Conservation (phyloP, 768 basidiomycete species). For the Russula vinacea region DNA sequence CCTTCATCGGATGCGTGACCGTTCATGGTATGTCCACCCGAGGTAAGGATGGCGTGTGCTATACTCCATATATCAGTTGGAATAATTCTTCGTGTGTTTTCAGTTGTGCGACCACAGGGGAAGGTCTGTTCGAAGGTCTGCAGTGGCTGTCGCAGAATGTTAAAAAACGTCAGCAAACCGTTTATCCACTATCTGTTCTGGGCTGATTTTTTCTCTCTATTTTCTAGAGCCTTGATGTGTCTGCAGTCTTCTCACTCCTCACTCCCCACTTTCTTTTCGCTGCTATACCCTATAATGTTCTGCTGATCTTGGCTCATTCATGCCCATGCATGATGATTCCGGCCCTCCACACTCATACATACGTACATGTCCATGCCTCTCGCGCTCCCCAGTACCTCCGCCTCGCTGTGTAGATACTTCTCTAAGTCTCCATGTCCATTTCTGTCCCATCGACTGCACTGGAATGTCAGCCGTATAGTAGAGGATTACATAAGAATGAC, state of each 20-base stretch:
- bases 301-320: slow-evolving; percentile 29
- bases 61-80: not conserved
- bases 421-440: slow-evolving; percentile 8
- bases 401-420: slow-evolving; percentile 13
- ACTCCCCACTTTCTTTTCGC: slow-evolving; percentile 18
- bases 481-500: slow-evolving; percentile 16
- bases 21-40: slow-evolving; percentile 99
- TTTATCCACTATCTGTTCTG: slow-evolving; percentile 3
- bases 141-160: slow-evolving; percentile 98
- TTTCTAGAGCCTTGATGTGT: slow-evolving; percentile 21
- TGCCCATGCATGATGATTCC: slow-evolving; percentile 24
- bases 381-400: slow-evolving; percentile 5
- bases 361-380: slow-evolving; percentile 21
- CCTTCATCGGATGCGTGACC: slow-evolving; percentile 91
- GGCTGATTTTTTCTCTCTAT: not conserved
- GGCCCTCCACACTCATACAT: slow-evolving; percentile 15
- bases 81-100: not conserved
- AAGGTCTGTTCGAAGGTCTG: slow-evolving; percentile 94
- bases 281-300: slow-evolving; percentile 32
- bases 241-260: not conserved
- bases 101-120: slow-evolving; percentile 94
- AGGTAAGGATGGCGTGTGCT: slow-evolving; percentile 53
- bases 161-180: slow-evolving; percentile 77
- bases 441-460: slow-evolving; percentile 4
- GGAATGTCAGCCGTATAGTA: not conserved